Evolutionary conservation across 2,329 filamentous ascomycete genomes (phyloP), one percentile per base, ranked within the genome.

Genomic region (Ascochyta koolunga): DNA sequence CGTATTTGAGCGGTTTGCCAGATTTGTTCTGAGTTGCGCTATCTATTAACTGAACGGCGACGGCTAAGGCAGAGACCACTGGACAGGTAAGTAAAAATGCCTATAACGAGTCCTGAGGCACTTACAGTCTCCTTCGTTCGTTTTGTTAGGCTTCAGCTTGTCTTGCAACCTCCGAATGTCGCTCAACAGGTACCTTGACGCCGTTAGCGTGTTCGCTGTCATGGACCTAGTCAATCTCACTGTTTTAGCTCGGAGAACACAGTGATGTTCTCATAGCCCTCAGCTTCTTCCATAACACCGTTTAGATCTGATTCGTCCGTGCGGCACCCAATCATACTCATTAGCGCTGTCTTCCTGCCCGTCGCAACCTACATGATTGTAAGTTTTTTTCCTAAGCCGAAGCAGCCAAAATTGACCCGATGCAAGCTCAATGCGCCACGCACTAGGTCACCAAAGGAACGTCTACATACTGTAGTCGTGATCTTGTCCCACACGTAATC

Each of bases 401-500:
- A 2, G n/a, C 9, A 24, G 25, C 42, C 3, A 32, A 31, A 8
- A 6, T 4, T 10, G 21, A 31, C 25, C 22, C 18, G 42, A 41
- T 33, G 29, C 25, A 52, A 39, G 11, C 4, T 24, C 22, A 31
- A 32, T 37, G 38, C 38, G 35, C n/a, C 37, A 62, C 54, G 59
- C 58, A 61, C 59, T 56, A 64, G 51, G 49, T 64, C 56, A 32
- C 55, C 50, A 56, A 63, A 62, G 38, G 62, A 67, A 56, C 55
- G 57, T 58, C 58, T 73, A 73, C 82, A 76, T 75, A 91, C 88
- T 3, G 87, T 91, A 7, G 84, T 85, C 5, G 88, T 88, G 62
- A 96, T 89, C 72, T 90, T 95, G 80, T 98, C 93, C 93, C 93
- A 99, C 43, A 98, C 84, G 76, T 96, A 99, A 58, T 86, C 86